Conservation (phyloP, 306 rosid genomes). For the Sesbania bispinosa region DNA sequence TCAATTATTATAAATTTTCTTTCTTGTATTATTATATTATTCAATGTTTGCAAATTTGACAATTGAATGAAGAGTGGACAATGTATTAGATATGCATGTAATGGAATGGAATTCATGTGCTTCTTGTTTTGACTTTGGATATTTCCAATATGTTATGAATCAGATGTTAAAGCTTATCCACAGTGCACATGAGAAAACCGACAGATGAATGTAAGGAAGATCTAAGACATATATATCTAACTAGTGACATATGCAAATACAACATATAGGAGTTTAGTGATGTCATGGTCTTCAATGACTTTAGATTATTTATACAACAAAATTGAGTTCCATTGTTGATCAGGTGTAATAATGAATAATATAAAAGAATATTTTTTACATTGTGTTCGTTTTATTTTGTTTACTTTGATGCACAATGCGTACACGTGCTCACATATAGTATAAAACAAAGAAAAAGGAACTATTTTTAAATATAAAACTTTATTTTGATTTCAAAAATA, state of each 20-base stretch:
- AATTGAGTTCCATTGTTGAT: neutral
- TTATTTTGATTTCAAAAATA: no score
- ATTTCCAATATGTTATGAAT: neutral
- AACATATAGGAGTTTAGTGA: neutral
- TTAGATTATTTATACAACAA: neutral
- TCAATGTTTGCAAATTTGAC: no score
- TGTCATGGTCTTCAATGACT: neutral
- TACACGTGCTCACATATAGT: no score
- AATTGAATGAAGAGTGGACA: no score
- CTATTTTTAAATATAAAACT: no score
- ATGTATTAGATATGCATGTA: neutral
- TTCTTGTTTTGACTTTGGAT: neutral
- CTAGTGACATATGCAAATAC: neutral
- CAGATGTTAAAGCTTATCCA: neutral
- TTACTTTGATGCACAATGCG: no score
- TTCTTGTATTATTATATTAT: no score
- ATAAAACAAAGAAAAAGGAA: no score
- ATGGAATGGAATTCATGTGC: no score
- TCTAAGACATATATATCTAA: neutral
- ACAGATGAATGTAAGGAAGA: neutral
- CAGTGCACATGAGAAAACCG: neutral
- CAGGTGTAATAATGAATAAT: neutral
- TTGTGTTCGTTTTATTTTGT: no score
- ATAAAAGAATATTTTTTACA: no score
- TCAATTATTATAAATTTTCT: no score